Percentiles rank a stretch among this genome's conserved stretches.
Evolutionary conservation across 2,329 filamentous ascomycete species (phyloP).

Genomic region (Bipolaris cookei): DNA sequence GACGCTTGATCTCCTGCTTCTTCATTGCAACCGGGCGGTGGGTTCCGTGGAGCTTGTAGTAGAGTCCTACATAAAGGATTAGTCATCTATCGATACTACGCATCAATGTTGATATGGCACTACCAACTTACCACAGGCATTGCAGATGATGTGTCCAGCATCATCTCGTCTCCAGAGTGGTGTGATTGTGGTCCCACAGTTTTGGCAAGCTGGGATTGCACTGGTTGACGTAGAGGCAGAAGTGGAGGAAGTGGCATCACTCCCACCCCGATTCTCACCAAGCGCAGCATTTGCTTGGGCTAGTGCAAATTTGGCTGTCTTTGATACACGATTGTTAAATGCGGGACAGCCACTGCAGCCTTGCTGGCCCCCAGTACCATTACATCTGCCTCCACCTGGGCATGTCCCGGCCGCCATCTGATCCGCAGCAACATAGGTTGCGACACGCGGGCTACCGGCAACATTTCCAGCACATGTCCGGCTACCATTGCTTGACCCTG

Average conservation of each 20-base stretch:
- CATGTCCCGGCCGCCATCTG: conserved; percentile 83
- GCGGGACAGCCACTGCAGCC: conserved; percentile 95
- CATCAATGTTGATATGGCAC: background rate
- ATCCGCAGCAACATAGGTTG: conserved; percentile 79
- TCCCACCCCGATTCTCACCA: conserved; percentile 21
- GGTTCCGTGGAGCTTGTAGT: conserved; percentile 93
- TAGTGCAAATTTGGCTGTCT: conserved; percentile 75
- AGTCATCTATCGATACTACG: conserved; percentile 13
- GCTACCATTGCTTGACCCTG: conserved; percentile 47
- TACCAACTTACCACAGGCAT: conserved; percentile 82
- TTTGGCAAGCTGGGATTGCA: conserved; percentile 90
- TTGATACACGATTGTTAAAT: conserved; percentile 95
- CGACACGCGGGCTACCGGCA: conserved; percentile 52
- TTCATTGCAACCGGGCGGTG: conserved; percentile 98
- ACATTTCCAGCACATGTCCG: conserved; percentile 50
- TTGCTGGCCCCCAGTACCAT: conserved; percentile 93
- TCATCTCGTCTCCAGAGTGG: conserved; percentile 95
- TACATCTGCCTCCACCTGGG: conserved; percentile 91
- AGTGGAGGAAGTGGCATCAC: conserved; percentile 30
- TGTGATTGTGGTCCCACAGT: conserved; percentile 95
- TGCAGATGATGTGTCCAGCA: conserved; percentile 95
- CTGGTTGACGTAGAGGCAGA: conserved; percentile 43
- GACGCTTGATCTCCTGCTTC: conserved; percentile 93
- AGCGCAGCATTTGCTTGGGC: conserved; percentile 49
- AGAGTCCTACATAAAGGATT: conserved; percentile 69